These are phyloP conservation scores for Gonapodya sp. DNA, from an alignment of 192 early-diverging fungal genomes.

Conservation along the genomic window DNA sequence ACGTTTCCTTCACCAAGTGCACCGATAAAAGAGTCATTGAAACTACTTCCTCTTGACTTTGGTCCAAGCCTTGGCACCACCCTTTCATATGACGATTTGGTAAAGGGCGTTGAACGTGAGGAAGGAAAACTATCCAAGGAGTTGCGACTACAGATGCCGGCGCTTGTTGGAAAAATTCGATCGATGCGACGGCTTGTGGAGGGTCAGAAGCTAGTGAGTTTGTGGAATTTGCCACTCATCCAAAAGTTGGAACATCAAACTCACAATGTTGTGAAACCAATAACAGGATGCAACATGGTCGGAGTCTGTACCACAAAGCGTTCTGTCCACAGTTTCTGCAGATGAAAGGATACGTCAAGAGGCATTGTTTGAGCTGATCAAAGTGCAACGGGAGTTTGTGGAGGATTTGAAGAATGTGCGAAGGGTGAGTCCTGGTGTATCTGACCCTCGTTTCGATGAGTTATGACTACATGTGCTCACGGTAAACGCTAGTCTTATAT, in stretches of 20 bases:
- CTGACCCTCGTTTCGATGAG: not conserved
- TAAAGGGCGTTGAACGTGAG: not conserved
- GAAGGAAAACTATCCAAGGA: not conserved
- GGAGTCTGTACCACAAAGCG: not conserved
- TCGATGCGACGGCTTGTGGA: not conserved
- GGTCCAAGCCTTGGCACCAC: not conserved
- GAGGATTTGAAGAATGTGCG: not conserved
- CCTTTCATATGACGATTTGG: not conserved
- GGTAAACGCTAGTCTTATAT: not conserved
- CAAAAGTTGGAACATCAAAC: not conserved
- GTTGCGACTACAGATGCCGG: not conserved
- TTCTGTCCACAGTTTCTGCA: not conserved
- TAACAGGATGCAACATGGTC: not conserved
- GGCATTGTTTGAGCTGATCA: conserved; percentile 3
- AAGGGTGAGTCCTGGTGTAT: conserved; percentile 1
- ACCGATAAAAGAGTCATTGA: not conserved
- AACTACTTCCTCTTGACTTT: not conserved
- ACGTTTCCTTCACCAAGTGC: not conserved
- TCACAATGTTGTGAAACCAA: too few species aligned
- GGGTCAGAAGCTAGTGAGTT: not conserved
- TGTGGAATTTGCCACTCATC: not conserved
- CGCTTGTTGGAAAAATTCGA: not conserved
- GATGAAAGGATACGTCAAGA: not conserved
- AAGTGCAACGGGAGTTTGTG: not conserved
- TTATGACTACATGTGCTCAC: not conserved